Conservation (phyloP, 2,329 filamentous ascomycete species). For the Ascochyta rabiei region DNA sequence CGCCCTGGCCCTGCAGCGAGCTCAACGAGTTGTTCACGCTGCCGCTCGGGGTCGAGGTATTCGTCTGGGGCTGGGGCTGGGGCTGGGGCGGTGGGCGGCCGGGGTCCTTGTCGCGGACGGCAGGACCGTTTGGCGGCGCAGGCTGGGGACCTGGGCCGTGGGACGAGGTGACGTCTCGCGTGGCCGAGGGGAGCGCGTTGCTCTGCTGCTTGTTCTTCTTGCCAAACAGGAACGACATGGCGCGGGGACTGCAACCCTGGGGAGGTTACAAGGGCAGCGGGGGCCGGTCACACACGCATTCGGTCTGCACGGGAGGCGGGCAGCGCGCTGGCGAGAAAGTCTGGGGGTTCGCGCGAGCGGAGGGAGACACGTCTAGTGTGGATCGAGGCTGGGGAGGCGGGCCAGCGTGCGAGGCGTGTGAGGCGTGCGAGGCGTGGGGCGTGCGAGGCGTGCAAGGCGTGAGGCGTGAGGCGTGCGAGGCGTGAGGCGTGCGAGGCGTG, state of each 20-base stretch:
- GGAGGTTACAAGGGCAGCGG: conserved; percentile 28
- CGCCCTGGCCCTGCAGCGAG: conserved; percentile 66
- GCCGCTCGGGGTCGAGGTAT: conserved; percentile 75
- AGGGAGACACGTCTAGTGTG: conserved; percentile 6
- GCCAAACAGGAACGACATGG: conserved; percentile 62
- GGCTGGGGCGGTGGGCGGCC: conserved; percentile 28
- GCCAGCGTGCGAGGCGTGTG: conserved; percentile 1
- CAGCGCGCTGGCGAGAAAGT: conserved; percentile 5
- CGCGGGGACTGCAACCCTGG: conserved; percentile 28
- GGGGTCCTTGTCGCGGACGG: conserved; percentile 47
- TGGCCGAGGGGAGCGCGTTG: conserved; percentile 58
- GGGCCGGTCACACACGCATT: conserved; percentile 40
- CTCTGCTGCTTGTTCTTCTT: conserved; percentile 52
- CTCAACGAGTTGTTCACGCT: conserved; percentile 71
- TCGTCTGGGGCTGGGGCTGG: conserved; percentile 35
- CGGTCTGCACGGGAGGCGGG: conserved; percentile 27
- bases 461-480: conserved; percentile 1
- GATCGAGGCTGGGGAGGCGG: conserved; percentile 13
- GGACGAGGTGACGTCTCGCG: conserved; percentile 62
- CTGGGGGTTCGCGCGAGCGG: conserved; percentile 16
- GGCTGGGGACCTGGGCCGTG: conserved; percentile 56
- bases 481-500: conserved; percentile 1
- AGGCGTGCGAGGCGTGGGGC: not conserved
- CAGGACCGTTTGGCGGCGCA: conserved; percentile 42
- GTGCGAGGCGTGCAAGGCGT: not conserved